Conservation (phyloP, 805 yeast species). For the Zygosaccharomyces bisporus region DNA sequence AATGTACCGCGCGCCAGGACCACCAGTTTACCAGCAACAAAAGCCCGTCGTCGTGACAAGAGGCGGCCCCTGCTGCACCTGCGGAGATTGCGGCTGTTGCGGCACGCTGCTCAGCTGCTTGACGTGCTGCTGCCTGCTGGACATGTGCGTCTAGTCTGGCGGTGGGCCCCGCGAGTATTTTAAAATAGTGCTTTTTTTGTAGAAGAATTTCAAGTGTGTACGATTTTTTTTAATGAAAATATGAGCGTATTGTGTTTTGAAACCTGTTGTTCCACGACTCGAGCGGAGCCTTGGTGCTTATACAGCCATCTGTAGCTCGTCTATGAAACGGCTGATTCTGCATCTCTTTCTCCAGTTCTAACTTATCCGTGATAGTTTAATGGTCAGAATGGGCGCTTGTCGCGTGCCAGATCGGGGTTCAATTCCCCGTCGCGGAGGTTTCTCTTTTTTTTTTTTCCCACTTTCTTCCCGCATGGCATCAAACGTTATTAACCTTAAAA, state of each 20-base stretch:
- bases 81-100: slow-evolving; percentile 1
- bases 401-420: slow-evolving; percentile 32
- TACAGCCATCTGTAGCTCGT: no score
- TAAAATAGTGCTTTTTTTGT: no score
- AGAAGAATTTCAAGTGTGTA: no score
- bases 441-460: slow-evolving; percentile 16
- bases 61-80: neutral
- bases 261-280: no score
- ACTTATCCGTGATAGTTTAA: slow-evolving; percentile 30
- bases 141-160: no score
- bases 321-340: no score
- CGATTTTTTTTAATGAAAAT: no score
- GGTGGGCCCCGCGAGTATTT: no score
- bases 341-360: no score
- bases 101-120: slow-evolving; percentile 2
- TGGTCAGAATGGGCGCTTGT: slow-evolving; percentile 31
- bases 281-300: no score
- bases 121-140: slow-evolving; percentile 4
- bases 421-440: slow-evolving; percentile 31
- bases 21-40: slow-evolving; percentile 5
- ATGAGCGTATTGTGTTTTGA: no score
- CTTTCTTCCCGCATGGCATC: neutral
- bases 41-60: neutral
- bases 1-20: neutral
- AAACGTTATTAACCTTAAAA: neutral